Evolutionary conservation across 2,329 filamentous ascomycete genomes (phyloP), one percentile per base, ranked within the genome.

Genomic region (Tolypocladium amazonense): DNA sequence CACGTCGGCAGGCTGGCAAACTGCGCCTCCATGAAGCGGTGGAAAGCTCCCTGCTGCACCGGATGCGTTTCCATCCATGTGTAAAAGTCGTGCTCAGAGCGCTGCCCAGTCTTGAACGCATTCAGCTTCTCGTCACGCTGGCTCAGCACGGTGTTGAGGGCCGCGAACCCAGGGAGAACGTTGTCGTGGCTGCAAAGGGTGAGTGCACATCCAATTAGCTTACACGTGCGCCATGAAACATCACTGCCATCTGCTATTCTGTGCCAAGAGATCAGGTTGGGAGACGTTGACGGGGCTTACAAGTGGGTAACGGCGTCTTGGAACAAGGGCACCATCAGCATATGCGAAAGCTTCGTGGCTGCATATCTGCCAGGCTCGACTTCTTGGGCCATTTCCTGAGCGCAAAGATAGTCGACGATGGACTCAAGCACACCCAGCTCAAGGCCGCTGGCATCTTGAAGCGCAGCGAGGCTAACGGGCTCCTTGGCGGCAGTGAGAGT

Each of bases 21-120:
- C 47, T 66, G 64, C 9, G 62, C 64, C 58, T 68, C 64, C 66
- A 70, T 68, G 60, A 67, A 69, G 18, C 60, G 59, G 50, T 68
- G 67, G 38, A 68, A 68, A 4, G 67, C 65, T 15, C 58, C 59
- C n/a, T 61, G 59, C 37, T 65, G 60, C 4, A 60, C 62, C 3
- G 64, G 64, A 35, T 65, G 59, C n/a, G 59, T 60, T 23, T 63
- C 59, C 3, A 65, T 37, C 64, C 63, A 66, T 1, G 60, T 60
- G 60, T 65, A 66, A 45, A 63, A 65, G 52, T 61, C 62, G 11
- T 41, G 39, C 5, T 63, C 41, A 3, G 61, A 53, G 56, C 60
- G 57, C 39, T 64, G 61, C 4, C 60, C 64, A 11, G 58, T 56
- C 41, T 65, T 47, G 56, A 65, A 66, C 7, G 65, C 62, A 35